phyloP scores from a whole-genome alignment of 805 yeast genomes.

The Myxozyma melibiosi region DNA sequence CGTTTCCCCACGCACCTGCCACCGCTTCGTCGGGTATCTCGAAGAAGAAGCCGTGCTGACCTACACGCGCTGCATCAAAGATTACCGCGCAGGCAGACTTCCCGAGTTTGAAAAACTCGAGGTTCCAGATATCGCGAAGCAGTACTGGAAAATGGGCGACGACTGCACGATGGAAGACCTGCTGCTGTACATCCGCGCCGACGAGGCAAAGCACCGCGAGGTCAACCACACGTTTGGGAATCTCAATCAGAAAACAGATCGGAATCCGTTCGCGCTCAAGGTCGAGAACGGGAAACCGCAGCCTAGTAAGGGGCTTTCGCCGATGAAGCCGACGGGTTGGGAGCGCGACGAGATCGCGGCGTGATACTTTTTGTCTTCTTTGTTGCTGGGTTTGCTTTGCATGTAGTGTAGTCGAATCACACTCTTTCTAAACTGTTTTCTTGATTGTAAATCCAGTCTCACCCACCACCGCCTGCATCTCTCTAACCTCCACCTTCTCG shows the following conservation, averaged over 20 bases:
- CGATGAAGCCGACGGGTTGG: constrained; percentile 42
- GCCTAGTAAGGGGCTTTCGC: constrained; percentile 41
- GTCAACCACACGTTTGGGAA: constrained; percentile 78
- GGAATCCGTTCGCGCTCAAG: constrained; percentile 67
- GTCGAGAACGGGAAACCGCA: constrained; percentile 43
- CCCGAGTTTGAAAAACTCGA: constrained; percentile 49
- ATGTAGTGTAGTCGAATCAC: neutral
- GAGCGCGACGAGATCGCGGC: constrained; percentile 42
- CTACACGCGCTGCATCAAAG: constrained; percentile 61
- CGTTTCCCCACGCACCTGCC: constrained; percentile 63
- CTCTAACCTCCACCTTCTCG: constrained; percentile 12
- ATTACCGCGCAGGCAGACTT: constrained; percentile 53
- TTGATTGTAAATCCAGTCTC: constrained; percentile 12
- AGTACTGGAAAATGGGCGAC: constrained; percentile 62
- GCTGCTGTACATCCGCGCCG: constrained; percentile 66
- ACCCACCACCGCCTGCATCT: neutral
- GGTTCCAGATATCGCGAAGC: constrained; percentile 62
- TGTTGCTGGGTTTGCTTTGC: neutral
- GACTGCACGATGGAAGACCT: constrained; percentile 60
- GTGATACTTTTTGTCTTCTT: constrained; percentile 5
- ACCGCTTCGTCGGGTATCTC: constrained; percentile 73
- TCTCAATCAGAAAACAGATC: constrained; percentile 53
- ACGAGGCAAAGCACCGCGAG: constrained; percentile 77
- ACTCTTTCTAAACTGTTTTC: neutral
- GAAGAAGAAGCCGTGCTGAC: constrained; percentile 79